Base-by-base conservation (phyloP, 1,139 yeast genomes). In the Scheffersomyces titani region DNA sequence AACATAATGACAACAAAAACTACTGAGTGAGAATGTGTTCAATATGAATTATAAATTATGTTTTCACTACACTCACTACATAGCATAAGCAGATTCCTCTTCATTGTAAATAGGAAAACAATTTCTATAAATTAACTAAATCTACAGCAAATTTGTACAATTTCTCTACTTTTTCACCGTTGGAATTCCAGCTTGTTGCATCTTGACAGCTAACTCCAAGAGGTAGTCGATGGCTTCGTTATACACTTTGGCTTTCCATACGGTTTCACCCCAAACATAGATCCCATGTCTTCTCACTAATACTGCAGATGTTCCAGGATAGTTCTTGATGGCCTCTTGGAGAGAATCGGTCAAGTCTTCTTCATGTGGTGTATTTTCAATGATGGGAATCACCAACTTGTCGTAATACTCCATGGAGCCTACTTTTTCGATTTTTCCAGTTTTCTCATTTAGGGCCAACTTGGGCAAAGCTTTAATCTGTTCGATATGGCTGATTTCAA, bases 171-270 rank as follows among this genome's bases (percentile, higher is more conserved):
- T 13, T 11, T 30, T 62, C 24, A 72, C 76, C 18, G 84, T 75
- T 19, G 88, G 81, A 51, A 88, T 81, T 1, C 88, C 89, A 53
- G 83, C 71, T 56, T 77, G 80, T 63, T 83, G 82, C 97, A 92
- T 90, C 69, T 89, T 89, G 48, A 92, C 84, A 1, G 96, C 97
- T 65, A 92, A 73, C 64, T 91, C 97, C 66, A 94, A 76, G 63
- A 94, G 75, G 70, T 93, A 93, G 69, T 93, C 98, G 62, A 93
- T 85, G 44, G 98, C 97, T 72, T 94, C 98, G 70, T 92, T 92
- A 71, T 90, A 89, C 19, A 93, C 85, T 75, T 93, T 93, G 53
- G 98, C 97, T 72, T 92, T 92, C 91, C 96, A 90, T 13, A 92
- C 91, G 24, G 84, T 86, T 64, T 90, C 92, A 22, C 98, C 98